These are phyloP conservation scores for bread wheat (Triticum aestivum) DNA, from an alignment of 176 grass and related monocot genomes.

Conservation along the genomic window IWGSC_CS_RefSeq_v2.1 NC_057800.1:79565737-79566236, in stretches of 20 bases:
- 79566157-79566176: constrained; percentile 2
- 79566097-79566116: background rate
- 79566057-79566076: background rate
- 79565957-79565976: background rate
- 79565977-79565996: background rate
- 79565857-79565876: background rate
- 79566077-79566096: background rate
- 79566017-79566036: background rate
- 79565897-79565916: background rate
- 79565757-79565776: background rate
- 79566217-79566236: constrained; percentile 80
- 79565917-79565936: background rate
- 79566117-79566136: constrained; percentile 19
- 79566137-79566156: constrained; percentile 13
- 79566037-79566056: background rate
- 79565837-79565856: background rate
- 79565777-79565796: background rate
- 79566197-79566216: constrained; percentile 75
- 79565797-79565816: background rate
- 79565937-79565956: background rate
- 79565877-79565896: too few relatives aligned
- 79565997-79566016: background rate
- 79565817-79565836: constrained; percentile 20
- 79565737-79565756: too few relatives aligned
- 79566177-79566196: constrained; percentile 75